Evolutionary conservation across 164 flowering plant genomes (phyloP).

Genomic region (Chimonanthus salicifolius): DNA sequence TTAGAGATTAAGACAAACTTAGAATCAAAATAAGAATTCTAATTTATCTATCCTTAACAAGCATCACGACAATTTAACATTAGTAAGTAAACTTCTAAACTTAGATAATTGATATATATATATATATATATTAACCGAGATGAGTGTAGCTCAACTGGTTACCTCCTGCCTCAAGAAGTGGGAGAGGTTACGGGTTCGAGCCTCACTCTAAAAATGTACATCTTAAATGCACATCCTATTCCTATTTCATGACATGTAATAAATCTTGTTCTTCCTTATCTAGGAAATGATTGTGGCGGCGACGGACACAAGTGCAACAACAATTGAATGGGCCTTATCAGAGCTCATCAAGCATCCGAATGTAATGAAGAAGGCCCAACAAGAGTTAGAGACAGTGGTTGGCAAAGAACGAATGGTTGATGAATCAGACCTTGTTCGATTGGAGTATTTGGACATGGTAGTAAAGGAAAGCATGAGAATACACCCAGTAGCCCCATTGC

Average conservation of each 20-base stretch:
- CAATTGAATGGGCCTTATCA: conserved; percentile 15
- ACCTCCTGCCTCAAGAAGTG: too few species aligned
- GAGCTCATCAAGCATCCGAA: conserved; percentile 13
- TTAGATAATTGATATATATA: too few species aligned
- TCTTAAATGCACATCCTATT: too few species aligned
- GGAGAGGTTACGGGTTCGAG: too few species aligned
- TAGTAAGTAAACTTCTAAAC: too few species aligned
- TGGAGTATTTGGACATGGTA: conserved; percentile 29
- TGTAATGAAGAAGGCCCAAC: conserved; percentile 15
- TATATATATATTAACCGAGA: too few species aligned
- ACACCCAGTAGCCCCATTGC: conserved; percentile 28
- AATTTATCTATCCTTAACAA: too few species aligned
- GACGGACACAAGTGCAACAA: conserved; percentile 10
- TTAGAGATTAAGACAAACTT: too few species aligned
- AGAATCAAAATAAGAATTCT: too few species aligned
- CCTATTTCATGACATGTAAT: neutral
- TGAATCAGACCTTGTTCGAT: conserved; percentile 18
- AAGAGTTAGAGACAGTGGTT: conserved; percentile 12
- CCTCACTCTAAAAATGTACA: too few species aligned
- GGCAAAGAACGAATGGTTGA: conserved; percentile 20
- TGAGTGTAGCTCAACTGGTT: too few species aligned
- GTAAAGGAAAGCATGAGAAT: conserved; percentile 30
- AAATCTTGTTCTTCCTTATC: neutral
- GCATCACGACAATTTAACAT: too few species aligned
- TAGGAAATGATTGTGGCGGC: conserved; percentile 14